Base-by-base conservation (phyloP, 108 stramenopile genomes). In the Conticribra weissflogii region DNA sequence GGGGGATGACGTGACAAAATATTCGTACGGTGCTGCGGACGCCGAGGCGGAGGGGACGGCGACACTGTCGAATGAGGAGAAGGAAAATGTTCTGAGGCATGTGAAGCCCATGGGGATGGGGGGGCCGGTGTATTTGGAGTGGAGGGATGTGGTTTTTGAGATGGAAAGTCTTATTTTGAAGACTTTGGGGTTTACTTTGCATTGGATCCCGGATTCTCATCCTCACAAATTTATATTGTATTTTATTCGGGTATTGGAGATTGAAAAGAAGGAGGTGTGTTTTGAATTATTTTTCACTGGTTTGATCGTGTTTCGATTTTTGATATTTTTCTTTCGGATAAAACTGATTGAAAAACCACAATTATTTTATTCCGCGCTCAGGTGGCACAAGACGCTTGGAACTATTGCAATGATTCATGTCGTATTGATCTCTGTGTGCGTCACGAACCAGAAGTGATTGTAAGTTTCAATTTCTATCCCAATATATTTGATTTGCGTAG, bases 361-460 rank as follows among this genome's bases (percentile, higher is more conserved):
- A 2, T 60, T 45, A 19, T 41, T 18, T 2, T 2, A 57, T 29
- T 29, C n/a, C n/a, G n/a, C n/a, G 16, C 32, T 60, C 46, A 63
- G 61, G 58, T 88, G 44, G 68, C 78, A 7, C 93, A 94, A 81
- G 50, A 79, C 17, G 86, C 93, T 29, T 94, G 93, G 93, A 84
- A 89, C 30, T 91, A 88, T 65, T 92, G 93, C 83, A 94, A 94
- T 53, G 93, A 94, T 78, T 84, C 93, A 1, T 92, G 79, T 64
- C 80, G 79, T 28, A 61, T 91, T 54, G 93, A 94, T 76, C 62
- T 91, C n/a, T 91, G 86, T 48, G 82, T 91, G 7, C 74, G 93
- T 46, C 90, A 63, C 60, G 77, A 76, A 53, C 76, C 93, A 17
- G 88, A 91, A 80, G 51, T 87, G 29, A 82, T 88, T 54, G 88